These are phyloP conservation scores for Quercus variabilis DNA, from an alignment of 306 rosid species.

Conservation along the genomic window DNA sequence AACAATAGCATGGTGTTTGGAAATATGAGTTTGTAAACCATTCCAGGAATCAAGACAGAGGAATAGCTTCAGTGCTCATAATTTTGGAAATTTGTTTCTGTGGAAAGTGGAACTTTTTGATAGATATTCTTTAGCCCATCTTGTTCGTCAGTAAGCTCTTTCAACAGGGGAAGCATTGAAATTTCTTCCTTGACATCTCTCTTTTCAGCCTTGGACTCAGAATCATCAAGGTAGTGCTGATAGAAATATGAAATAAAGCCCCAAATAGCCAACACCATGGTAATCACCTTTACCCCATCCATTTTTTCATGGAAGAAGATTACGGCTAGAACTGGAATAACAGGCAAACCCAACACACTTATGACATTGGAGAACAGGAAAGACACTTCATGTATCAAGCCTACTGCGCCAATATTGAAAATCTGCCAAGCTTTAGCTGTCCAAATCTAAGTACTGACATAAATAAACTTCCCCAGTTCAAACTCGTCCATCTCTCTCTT, in stretches of 20 bases:
- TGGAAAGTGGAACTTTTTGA: not conserved
- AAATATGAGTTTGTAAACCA: too few species aligned
- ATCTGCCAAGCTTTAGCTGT: slow-evolving; percentile 35
- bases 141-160: not conserved
- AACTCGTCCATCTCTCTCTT: slow-evolving; percentile 32
- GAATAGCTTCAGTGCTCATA: too few species aligned
- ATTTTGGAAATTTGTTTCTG: not conserved
- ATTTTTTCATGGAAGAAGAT: slow-evolving; percentile 46
- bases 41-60: too few species aligned
- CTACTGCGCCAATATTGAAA: slow-evolving; percentile 25
- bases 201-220: not conserved
- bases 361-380: slow-evolving; percentile 51
- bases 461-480: slow-evolving; percentile 34
- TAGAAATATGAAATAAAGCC: slow-evolving; percentile 48
- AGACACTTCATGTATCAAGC: slow-evolving; percentile 49
- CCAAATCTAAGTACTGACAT: slow-evolving; percentile 31
- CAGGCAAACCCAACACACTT: slow-evolving; percentile 40
- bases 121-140: not conserved
- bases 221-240: slow-evolving; percentile 42
- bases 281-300: slow-evolving; percentile 39
- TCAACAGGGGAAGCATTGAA: not conserved
- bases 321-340: slow-evolving; percentile 46
- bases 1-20: too few species aligned
- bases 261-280: slow-evolving; percentile 49
- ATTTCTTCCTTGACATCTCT: not conserved